Evolutionary conservation across 208 protist species (phyloP).

Genomic region (Leishmania martiniquensis): DNA sequence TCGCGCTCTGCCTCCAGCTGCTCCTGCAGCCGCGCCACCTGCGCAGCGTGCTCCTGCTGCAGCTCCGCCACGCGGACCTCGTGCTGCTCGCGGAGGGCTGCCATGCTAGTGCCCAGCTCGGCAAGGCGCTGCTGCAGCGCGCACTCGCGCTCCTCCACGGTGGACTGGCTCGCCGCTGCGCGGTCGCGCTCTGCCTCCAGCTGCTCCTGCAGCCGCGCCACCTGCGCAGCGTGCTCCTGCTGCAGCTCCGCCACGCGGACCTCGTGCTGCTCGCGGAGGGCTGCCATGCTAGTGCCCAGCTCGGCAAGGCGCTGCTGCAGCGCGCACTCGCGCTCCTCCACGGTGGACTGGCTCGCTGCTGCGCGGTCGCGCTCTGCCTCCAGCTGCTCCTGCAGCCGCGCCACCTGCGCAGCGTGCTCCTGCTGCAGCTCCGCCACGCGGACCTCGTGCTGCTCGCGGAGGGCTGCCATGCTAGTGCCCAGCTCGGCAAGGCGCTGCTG

Average conservation of each 20-base stretch:
- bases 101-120: neutral
- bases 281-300: too few relatives aligned
- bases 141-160: slow-evolving; percentile 1
- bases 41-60: neutral
- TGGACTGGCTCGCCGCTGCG: slow-evolving; percentile 18
- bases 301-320: too few relatives aligned
- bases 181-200: slow-evolving; percentile 21
- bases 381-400: too few relatives aligned
- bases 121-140: slow-evolving; percentile 9
- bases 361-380: too few relatives aligned
- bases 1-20: slow-evolving; percentile 26
- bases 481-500: slow-evolving; percentile 16
- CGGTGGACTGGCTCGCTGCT: too few relatives aligned
- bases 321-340: too few relatives aligned
- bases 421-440: neutral
- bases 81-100: slow-evolving; percentile 4
- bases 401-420: neutral
- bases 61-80: neutral
- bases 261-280: too few relatives aligned
- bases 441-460: neutral
- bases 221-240: neutral
- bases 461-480: slow-evolving; percentile 4
- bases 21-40: slow-evolving; percentile 22
- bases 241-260: too few relatives aligned
- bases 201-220: slow-evolving; percentile 26